Percentiles rank a stretch among this genome's conserved stretches.
Evolutionary conservation across 129 eudicot genomes (phyloP).

Genomic region (Ambrosia trifida): DNA sequence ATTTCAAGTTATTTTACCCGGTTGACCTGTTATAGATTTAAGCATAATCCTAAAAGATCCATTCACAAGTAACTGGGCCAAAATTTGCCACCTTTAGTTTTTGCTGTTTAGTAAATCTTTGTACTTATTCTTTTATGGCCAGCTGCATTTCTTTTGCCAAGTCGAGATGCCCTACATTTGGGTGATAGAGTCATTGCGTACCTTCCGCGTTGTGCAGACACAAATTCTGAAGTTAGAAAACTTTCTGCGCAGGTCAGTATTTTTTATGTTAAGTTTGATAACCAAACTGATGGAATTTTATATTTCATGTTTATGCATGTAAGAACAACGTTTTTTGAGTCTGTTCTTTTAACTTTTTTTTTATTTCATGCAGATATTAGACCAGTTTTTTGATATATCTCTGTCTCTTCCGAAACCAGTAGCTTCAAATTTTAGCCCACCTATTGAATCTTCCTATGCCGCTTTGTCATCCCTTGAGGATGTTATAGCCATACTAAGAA

Average conservation of each 20-base stretch:
- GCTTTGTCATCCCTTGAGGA: conserved; percentile 97
- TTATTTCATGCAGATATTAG: conserved; percentile 69
- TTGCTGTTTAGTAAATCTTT: background rate
- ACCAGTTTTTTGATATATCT: conserved; percentile 77
- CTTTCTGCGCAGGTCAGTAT: conserved; percentile 74
- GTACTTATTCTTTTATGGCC: conserved; percentile 27
- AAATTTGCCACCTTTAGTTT: background rate
- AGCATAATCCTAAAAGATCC: background rate
- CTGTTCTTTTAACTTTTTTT: conserved; percentile 24
- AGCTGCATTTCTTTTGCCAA: conserved; percentile 92
- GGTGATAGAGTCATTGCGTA: conserved; percentile 86
- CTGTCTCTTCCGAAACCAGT: conserved; percentile 76
- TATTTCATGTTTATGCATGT: background rate
- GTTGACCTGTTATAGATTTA: background rate
- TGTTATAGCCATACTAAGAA: conserved; percentile 83
- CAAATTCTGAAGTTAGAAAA: conserved; percentile 91
- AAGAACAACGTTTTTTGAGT: background rate
- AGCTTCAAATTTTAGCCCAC: conserved; percentile 47
- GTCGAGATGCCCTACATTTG: conserved; percentile 85
- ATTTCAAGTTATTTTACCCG: background rate
- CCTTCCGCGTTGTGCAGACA: conserved; percentile 95
- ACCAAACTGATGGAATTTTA: background rate
- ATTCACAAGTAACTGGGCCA: background rate
- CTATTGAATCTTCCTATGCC: conserved; percentile 65
- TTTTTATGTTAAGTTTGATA: background rate